These are phyloP conservation scores for Fusarium abutilonis DNA, from an alignment of 2,329 filamentous ascomycete species.

Conservation along the genomic window DNA sequence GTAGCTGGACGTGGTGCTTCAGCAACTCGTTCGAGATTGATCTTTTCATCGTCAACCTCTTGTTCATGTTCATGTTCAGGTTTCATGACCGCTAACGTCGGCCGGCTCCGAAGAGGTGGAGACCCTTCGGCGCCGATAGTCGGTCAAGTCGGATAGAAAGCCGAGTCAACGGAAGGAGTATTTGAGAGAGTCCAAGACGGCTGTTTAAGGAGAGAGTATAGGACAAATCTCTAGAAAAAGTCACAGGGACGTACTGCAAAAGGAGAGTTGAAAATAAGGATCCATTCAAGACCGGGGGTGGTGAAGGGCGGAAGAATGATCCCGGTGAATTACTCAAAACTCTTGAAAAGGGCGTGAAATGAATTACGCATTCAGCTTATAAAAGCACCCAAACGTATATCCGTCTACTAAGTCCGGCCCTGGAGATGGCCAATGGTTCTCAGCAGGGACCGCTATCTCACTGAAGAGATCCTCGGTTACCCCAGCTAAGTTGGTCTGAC, in stretches of 20 bases:
- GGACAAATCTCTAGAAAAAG: neutral
- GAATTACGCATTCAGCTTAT: slow-evolving; percentile 1
- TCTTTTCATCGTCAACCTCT: slow-evolving; percentile 27
- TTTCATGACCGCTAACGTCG: slow-evolving; percentile 23
- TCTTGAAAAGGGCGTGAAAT: neutral
- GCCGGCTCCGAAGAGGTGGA: slow-evolving; percentile 40
- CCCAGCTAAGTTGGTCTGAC: slow-evolving; percentile 1
- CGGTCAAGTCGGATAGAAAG: slow-evolving; percentile 9
- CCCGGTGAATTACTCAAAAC: slow-evolving; percentile 10
- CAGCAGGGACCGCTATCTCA: neutral
- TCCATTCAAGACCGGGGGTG: slow-evolving; percentile 3
- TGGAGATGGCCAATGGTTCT: slow-evolving; percentile 25
- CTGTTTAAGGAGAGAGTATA: neutral
- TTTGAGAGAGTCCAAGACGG: neutral
- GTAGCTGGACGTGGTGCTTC: slow-evolving; percentile 22
- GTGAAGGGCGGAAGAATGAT: slow-evolving; percentile 30
- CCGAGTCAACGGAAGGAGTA: slow-evolving; percentile 3
- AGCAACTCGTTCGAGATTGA: slow-evolving; percentile 26
- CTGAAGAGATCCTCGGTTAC: slow-evolving; percentile 22
- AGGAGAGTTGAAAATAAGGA: slow-evolving; percentile 9
- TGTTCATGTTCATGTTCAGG: neutral
- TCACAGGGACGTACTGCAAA: neutral
- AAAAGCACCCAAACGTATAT: neutral
- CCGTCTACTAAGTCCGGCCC: slow-evolving; percentile 8
- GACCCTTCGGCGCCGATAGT: slow-evolving; percentile 21